Percentiles rank a stretch among this genome's conserved stretches.
These are phyloP conservation scores for Hypsizygus marmoreus DNA, from an alignment of 768 basidiomycete species.

Conservation along the genomic window DNA sequence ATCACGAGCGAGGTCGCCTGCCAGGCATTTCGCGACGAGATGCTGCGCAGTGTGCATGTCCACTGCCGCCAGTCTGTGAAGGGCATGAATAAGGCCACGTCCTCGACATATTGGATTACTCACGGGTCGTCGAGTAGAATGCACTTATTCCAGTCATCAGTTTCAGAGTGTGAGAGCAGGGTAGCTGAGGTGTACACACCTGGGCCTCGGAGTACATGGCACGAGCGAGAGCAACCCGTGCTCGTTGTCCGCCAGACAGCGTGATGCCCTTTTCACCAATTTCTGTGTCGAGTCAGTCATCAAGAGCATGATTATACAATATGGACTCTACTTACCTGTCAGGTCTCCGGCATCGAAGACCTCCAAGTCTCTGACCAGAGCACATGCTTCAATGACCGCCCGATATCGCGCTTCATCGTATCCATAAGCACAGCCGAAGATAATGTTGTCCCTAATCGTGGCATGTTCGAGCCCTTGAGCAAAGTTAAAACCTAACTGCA, in stretches of 20 bases:
- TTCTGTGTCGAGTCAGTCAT: constrained; percentile 36
- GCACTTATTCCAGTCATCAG: constrained; percentile 31
- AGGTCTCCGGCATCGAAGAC: constrained; percentile 77
- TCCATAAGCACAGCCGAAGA: constrained; percentile 65
- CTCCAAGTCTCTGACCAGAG: constrained; percentile 67
- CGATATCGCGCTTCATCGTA: constrained; percentile 67
- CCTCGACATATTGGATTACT: constrained; percentile 26
- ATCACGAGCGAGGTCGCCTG: constrained; percentile 57
- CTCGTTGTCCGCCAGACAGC: constrained; percentile 73
- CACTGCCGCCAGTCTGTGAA: constrained; percentile 60
- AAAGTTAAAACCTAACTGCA: too few species aligned
- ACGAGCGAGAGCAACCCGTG: constrained; percentile 74
- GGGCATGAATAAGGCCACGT: constrained; percentile 3
- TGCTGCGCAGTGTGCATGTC: constrained; percentile 80
- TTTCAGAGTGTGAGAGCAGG: background rate
- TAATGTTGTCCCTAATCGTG: constrained; percentile 79
- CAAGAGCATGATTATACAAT: background rate
- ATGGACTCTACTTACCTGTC: constrained; percentile 49
- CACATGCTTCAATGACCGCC: constrained; percentile 72
- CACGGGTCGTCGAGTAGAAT: constrained; percentile 76
- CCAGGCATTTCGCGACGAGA: constrained; percentile 64
- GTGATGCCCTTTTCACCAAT: constrained; percentile 84
- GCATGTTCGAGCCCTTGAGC: constrained; percentile 74
- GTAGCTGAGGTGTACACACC: constrained; percentile 25
- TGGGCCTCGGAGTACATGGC: constrained; percentile 76